Base-by-base conservation (phyloP, 768 basidiomycete species). In the Pulveroboletus sp. region DNA sequence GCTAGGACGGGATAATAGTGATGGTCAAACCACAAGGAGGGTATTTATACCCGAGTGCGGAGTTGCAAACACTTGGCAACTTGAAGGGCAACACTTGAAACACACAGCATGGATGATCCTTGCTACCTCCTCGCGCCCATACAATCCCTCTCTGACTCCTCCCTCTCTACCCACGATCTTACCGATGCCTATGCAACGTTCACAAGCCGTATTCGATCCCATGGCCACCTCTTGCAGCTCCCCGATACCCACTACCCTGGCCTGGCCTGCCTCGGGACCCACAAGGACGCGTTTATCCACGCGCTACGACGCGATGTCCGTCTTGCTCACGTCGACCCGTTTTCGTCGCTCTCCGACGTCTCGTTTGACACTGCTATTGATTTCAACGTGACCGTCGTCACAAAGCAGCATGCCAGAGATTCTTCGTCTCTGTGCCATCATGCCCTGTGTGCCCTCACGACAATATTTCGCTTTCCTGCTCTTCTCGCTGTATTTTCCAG, bases 161-260 rank as follows among this genome's bases (percentile, higher is more conserved):
- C 62, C 27, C 63, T 78, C n/a, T 70, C 76, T 1, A 48, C 69
- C 23, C 79, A 81, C 55, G 81, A 83, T 62, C 65, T 86, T 50
- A 67, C 75, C 34, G 83, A 87, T 59, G 82, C 85, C 11, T 87
- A 87, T 57, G 70, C 66, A 53, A 69, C 73, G 0, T 69, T 87
- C 36, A 73, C 75, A 0, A 62, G 64, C 24, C 73, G 78, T 23
- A 65, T 85, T 46, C 69, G 64, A 33, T 52, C 56, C 10, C 53
- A 59, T 6, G 35, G 37, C 7, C 47, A 38, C 14, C 20, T 23
- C 49, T 49, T 57, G 17, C 55, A 40, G 11, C 17, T 27, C 4
- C 44, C 19, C 38, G 48, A 37, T 17, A 11, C 36, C 1, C 36
- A 29, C 2, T 45, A 48, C 10, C 60, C 63, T 11, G 64, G 66